Evolutionary conservation across 345 rosid species (phyloP).

Genomic region (Moringa oleifera): DNA sequence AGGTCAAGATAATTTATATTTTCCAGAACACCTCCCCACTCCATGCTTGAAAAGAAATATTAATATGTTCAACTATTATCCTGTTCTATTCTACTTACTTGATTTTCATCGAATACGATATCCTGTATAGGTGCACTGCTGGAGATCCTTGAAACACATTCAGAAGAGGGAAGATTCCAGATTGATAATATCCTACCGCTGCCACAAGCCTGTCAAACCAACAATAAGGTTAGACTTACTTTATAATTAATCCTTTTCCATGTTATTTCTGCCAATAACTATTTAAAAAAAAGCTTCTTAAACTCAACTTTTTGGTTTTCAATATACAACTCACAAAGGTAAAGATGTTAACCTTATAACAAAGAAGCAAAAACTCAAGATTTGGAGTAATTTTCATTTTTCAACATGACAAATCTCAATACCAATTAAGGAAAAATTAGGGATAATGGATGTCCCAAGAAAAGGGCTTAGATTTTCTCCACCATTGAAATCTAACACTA

Average conservation of each 20-base stretch:
- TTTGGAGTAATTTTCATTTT: too few species aligned
- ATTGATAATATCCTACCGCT: conserved; percentile 55
- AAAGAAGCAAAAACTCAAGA: neutral
- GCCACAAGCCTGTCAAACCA: conserved; percentile 63
- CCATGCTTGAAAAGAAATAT: too few species aligned
- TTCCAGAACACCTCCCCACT: too few species aligned
- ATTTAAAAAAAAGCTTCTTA: neutral
- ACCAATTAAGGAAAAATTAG: neutral
- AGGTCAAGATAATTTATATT: too few species aligned
- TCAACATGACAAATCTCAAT: neutral
- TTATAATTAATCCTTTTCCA: neutral
- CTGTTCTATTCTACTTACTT: conserved; percentile 41
- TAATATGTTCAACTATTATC: neutral
- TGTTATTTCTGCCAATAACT: neutral
- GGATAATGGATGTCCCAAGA: neutral
- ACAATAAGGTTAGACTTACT: conserved; percentile 6
- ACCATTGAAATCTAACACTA: too few species aligned
- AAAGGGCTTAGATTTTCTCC: too few species aligned
- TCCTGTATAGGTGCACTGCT: conserved; percentile 55
- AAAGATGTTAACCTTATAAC: too few species aligned
- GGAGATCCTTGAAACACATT: conserved; percentile 58
- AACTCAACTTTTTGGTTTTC: neutral
- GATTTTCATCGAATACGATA: conserved; percentile 66
- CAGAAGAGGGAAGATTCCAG: conserved; percentile 89
- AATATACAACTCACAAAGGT: neutral